These are phyloP conservation scores for Phoma sp. DNA, from an alignment of 2,329 filamentous ascomycete species.

Conservation along the genomic window DNA sequence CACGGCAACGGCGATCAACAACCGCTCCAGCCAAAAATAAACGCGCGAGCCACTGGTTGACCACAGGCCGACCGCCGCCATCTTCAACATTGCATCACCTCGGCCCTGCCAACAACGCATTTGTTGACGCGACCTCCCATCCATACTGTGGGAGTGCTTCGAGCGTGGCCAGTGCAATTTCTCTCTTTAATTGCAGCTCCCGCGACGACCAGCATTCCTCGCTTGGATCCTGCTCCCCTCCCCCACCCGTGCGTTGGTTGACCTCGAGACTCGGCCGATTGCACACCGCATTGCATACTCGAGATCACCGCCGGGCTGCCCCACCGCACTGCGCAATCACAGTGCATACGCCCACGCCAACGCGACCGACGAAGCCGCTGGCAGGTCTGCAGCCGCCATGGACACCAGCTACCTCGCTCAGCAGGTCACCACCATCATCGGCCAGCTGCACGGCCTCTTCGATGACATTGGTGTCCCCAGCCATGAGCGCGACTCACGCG, in stretches of 20 bases:
- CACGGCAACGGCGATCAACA: conserved; percentile 14
- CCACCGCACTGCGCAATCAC: conserved; percentile 30
- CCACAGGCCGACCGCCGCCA: conserved; percentile 6
- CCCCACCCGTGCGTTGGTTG: conserved; percentile 7
- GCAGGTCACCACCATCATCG: conserved; percentile 93
- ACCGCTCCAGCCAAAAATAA: conserved; percentile 13
- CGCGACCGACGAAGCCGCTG: conserved; percentile 39
- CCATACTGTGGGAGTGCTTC: conserved; percentile 9
- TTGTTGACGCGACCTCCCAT: conserved; percentile 7
- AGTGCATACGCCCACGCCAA: conserved; percentile 49
- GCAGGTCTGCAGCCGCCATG: conserved; percentile 61
- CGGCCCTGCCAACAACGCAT: conserved; percentile 9
- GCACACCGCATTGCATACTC: conserved; percentile 13
- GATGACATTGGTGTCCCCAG: conserved; percentile 96
- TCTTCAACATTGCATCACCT: conserved; percentile 18
- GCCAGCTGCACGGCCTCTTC: conserved; percentile 90
- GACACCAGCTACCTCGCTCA: conserved; percentile 92
- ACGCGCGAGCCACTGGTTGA: conserved; percentile 6
- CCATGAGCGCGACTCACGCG: conserved; percentile 89
- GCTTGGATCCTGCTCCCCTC: conserved; percentile 5
- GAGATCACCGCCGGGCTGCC: conserved; percentile 32
- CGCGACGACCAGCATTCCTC: conserved; percentile 16
- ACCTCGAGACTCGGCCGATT: conserved; percentile 9
- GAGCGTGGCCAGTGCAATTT: conserved; percentile 13
- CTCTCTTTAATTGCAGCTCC: conserved; percentile 18